These are phyloP conservation scores for Apophysomyces trapeziformis DNA, from an alignment of 371 early-diverging fungal genomes.

Conservation along the genomic window DNA sequence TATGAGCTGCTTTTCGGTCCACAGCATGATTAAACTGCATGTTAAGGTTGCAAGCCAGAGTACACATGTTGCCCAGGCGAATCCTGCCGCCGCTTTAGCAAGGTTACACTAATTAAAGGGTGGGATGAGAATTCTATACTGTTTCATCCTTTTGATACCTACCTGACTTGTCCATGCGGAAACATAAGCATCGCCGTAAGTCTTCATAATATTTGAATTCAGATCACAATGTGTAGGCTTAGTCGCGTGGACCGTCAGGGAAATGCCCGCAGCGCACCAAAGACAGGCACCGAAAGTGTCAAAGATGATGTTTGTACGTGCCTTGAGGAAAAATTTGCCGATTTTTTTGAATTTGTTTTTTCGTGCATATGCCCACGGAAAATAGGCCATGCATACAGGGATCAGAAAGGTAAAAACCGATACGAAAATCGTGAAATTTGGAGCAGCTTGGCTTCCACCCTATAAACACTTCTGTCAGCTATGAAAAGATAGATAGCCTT, in stretches of 20 bases:
- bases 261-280: constrained; percentile 44
- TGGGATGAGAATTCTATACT: background rate
- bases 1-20: constrained; percentile 44
- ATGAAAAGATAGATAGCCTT: background rate
- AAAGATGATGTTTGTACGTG: constrained; percentile 43
- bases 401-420: constrained; percentile 29
- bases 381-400: constrained; percentile 27
- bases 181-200: constrained; percentile 22
- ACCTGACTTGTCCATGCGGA: constrained; percentile 46
- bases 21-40: constrained; percentile 35
- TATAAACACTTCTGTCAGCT: constrained; percentile 4
- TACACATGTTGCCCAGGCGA: constrained; percentile 51
- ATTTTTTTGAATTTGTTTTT: constrained; percentile 32
- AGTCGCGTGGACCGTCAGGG: constrained; percentile 40
- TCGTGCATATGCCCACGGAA: constrained; percentile 39
- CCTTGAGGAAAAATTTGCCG: constrained; percentile 42
- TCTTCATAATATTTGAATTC: constrained; percentile 16
- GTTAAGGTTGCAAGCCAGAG: constrained; percentile 41
- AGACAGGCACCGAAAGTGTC: constrained; percentile 32
- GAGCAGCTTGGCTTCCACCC: constrained; percentile 44
- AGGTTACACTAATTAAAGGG: constrained; percentile 35
- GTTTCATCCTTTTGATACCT: constrained; percentile 3
- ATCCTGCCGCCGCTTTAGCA: constrained; percentile 41
- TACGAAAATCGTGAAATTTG: constrained; percentile 39
- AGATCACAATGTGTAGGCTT: constrained; percentile 31